Base-by-base conservation (phyloP, 2,329 filamentous ascomycete species). In the Fusarium kyushuense region DNA sequence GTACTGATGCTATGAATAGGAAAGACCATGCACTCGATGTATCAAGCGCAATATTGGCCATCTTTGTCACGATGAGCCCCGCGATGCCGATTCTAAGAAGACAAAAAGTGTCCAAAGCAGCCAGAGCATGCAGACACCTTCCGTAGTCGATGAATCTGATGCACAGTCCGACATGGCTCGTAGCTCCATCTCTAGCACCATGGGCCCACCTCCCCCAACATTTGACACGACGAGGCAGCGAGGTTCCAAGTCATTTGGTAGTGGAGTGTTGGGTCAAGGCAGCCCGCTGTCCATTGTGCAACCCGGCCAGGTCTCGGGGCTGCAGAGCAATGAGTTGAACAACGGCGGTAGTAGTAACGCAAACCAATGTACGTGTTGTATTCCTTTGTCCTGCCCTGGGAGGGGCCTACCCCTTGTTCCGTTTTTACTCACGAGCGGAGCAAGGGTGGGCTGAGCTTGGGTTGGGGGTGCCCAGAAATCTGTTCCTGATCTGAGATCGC, bases 21-120 rank as follows among this genome's bases (percentile, higher is more conserved):
- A 97, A 84, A 91, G 96, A 78, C 96, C 96, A 76, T 99, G 96
- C 87, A 95, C 93, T 75, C 89, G 96, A 82, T 99, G 96, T 84
- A 93, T 98, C 82, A 99, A 98, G 83, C 91, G 96, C 77, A 97
- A 97, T 82, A 99, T 99, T 79, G 96, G 95, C 75, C 96, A 99
- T 81, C 87, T 99, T 71, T 99, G 96, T 81, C 96, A 97, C 83
- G 96, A 99, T 81, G 96, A 98, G 81, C 95, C 94, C 72, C 90
- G 95, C 79, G 95, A 99, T 76, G 84, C 89, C 72, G 88, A 90
- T 66, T 80, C 90, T 63, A 97, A 96, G 81, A 95, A 94, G 81
- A 82, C 87, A 73, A 97, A 95, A 82, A 86, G 83, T 76, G 67
- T 67, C 66, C 76, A 75, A 59, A 86, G 83, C 76, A 69, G 67